Base-by-base conservation (phyloP, 495 filamentous ascomycete genomes). In the Daldinia decipiens region DNA sequence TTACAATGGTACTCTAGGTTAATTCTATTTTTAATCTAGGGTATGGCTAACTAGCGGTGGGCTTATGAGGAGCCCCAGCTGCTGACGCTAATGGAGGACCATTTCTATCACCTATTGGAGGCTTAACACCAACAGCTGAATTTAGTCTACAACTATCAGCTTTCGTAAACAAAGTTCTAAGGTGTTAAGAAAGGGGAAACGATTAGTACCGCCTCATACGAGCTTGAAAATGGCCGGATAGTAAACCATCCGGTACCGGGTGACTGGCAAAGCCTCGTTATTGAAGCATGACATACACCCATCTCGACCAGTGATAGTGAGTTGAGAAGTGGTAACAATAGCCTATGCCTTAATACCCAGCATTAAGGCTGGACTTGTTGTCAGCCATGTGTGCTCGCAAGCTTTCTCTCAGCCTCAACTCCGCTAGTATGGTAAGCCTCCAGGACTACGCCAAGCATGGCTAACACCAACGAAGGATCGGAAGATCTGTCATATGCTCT, bases 231-330 rank as follows among this genome's bases (percentile, higher is more conserved):
- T 51, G 32, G 54, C 45, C 60, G 50, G 47, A 56, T 65, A 7
- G 54, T 43, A 38, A 56, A 61, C 55, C 21, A 36, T 24, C 45
- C 45, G 45, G 38, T 29, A 59, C 61, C 67, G 56, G 61, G 60
- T 70, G 67, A 70, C 67, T 47, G 45, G 61, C 50, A 24, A 64
- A 65, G 60, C 45, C 61, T 38, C 55, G 19, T 50, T 39, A 29
- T 9, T 24, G 27, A 43, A 62, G 38, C 40, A 57, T 32, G 59
- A 21, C 11, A 62, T 52, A 40, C 6, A 24, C 36, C 3, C 21
- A 34, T 13, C 5, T n/a, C 4, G 15, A 32, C 52, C 40, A 68
- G 32, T 59, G 32, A 52, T n/a, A 58, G 24, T 5, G 21, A 3
- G 52, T 12, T 5, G 5, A 27, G 3, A 24, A 12, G n/a, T n/a